These are phyloP conservation scores for Onygenales sp. DNA, from an alignment of 2,329 filamentous ascomycete genomes.

Conservation along the genomic window DNA sequence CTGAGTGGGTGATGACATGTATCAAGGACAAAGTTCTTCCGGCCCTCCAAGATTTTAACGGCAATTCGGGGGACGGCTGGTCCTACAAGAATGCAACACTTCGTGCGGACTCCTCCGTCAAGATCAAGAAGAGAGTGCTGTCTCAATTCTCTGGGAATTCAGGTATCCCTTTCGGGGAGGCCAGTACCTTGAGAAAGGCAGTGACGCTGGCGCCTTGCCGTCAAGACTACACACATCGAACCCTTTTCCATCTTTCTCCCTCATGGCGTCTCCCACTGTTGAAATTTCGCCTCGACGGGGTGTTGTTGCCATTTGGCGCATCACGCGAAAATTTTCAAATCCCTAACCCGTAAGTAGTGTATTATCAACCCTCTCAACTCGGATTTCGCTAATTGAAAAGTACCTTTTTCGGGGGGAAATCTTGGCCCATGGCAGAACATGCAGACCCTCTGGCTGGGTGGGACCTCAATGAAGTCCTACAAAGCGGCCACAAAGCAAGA, in stretches of 20 bases:
- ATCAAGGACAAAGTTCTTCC: conserved; percentile 20
- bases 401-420: conserved; percentile 23
- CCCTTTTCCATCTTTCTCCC: conserved; percentile 16
- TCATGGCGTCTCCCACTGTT: conserved; percentile 17
- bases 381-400: conserved; percentile 13
- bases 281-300: conserved; percentile 29
- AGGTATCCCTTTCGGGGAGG: conserved; percentile 13
- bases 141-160: background rate
- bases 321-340: conserved; percentile 21
- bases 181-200: conserved; percentile 16
- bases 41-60: conserved; percentile 24
- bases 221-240: conserved; percentile 25
- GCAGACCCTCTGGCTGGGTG: conserved; percentile 31
- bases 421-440: conserved; percentile 31
- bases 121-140: background rate
- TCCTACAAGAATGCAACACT: background rate
- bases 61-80: conserved; percentile 14
- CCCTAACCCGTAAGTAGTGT: conserved; percentile 33
- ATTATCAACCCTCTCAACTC: background rate
- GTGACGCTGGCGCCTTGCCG: conserved; percentile 20
- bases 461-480: conserved; percentile 19
- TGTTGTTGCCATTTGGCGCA: conserved; percentile 33
- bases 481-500: conserved; percentile 15
- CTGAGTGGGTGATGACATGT: conserved; percentile 12
- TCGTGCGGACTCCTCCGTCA: background rate